phyloP scores from a whole-genome alignment of 140 eudicot genomes.

The Flaveria floridana region DNA sequence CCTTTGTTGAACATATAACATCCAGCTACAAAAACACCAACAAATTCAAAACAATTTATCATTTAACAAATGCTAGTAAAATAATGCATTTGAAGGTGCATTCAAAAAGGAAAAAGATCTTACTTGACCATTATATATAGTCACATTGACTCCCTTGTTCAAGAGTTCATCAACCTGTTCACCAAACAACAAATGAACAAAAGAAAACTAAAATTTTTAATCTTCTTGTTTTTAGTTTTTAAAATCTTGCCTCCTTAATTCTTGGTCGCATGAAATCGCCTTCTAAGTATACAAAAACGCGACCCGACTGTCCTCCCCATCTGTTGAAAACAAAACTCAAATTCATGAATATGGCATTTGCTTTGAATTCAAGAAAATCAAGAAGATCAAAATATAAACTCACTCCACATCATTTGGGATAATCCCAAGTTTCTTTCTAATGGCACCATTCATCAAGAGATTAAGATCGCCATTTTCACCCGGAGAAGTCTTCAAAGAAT shows the following conservation, averaged over 20 bases:
- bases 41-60: no score
- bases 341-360: background rate
- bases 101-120: conserved; percentile 21
- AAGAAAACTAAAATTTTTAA: background rate
- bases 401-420: conserved; percentile 59
- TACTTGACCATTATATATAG: conserved; percentile 83
- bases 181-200: conserved; percentile 4
- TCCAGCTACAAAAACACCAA: conserved; percentile 59
- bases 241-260: conserved; percentile 56
- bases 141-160: conserved; percentile 69
- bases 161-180: conserved; percentile 72
- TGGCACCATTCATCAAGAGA: conserved; percentile 61
- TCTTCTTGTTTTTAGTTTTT: conserved; percentile 5
- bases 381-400: conserved; percentile 24
- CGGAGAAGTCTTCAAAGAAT: conserved; percentile 35
- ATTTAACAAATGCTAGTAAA: no score
- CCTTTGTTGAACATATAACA: conserved; percentile 80
- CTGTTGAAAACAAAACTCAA: conserved; percentile 31
- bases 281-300: conserved; percentile 41
- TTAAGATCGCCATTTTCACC: conserved; percentile 45
- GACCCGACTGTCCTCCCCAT: conserved; percentile 69
- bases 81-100: background rate
- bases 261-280: conserved; percentile 84
- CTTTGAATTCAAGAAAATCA: background rate
- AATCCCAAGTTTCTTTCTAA: conserved; percentile 60